Conservation (phyloP, 768 basidiomycete species). For the Phylloporus rhodoxanthus region DNA sequence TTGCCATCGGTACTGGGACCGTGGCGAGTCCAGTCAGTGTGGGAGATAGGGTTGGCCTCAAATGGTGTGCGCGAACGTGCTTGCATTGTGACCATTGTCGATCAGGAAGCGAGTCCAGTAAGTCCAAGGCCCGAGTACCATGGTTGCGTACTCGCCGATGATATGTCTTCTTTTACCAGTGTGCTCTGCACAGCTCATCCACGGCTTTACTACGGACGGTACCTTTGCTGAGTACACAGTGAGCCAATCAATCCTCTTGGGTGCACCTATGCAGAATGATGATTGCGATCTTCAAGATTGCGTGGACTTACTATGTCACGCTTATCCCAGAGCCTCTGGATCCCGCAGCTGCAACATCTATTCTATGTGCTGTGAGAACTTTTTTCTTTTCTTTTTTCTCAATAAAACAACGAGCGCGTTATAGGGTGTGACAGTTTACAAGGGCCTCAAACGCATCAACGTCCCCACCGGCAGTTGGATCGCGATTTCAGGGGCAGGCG, state of each 20-base stretch:
- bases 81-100: slow-evolving; percentile 38
- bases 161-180: slow-evolving; percentile 1
- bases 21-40: slow-evolving; percentile 27
- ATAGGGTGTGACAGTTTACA: slow-evolving; percentile 41
- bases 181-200: slow-evolving; percentile 1
- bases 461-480: slow-evolving; percentile 35
- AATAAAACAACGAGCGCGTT: background rate
- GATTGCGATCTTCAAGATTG: slow-evolving; percentile 18
- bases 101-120: slow-evolving; percentile 31
- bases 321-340: slow-evolving; percentile 39
- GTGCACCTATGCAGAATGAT: background rate
- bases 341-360: slow-evolving; percentile 37
- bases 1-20: slow-evolving; percentile 38
- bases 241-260: background rate
- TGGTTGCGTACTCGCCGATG: background rate
- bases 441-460: slow-evolving; percentile 37
- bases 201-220: slow-evolving; percentile 41
- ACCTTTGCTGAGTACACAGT: slow-evolving; percentile 38
- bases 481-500: slow-evolving; percentile 37
- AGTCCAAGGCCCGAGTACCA: slow-evolving; percentile 2
- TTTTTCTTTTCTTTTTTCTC: background rate
- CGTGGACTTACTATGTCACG: slow-evolving; percentile 37
- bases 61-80: slow-evolving; percentile 38
- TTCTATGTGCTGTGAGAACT: slow-evolving; percentile 38
- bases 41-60: slow-evolving; percentile 41